Evolutionary conservation across 1,284 basidiomycete genomes (phyloP).

Genomic region (Hymenochaete sp.): DNA sequence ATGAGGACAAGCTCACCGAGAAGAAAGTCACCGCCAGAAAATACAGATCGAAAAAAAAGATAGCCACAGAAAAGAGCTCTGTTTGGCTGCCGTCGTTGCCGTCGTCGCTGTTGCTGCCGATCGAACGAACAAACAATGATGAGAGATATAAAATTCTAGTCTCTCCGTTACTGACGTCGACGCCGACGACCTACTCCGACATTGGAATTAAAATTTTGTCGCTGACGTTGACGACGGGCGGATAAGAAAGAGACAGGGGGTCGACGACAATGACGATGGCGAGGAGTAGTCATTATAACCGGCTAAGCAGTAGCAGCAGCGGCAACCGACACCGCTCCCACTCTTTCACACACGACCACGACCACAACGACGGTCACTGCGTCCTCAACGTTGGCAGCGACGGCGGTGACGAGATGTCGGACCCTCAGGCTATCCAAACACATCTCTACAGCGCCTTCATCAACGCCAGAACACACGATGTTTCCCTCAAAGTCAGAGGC

Average conservation of each 20-base stretch:
- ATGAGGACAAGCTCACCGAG: not conserved
- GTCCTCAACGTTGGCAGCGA: constrained; percentile 6
- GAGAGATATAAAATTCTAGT: no score
- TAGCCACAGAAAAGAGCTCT: not conserved
- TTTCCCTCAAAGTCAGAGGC: constrained; percentile 60
- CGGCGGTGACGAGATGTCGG: constrained; percentile 5
- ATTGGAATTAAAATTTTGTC: no score
- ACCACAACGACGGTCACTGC: no score
- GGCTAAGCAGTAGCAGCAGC: not conserved
- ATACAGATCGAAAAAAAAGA: not conserved
- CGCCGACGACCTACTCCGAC: no score
- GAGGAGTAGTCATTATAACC: not conserved
- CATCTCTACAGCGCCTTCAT: constrained; percentile 74
- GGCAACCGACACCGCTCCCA: not conserved
- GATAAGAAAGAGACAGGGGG: not conserved
- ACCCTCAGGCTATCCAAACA: constrained; percentile 40
- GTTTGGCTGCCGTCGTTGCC: not conserved
- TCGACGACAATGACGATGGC: not conserved
- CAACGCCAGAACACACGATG: constrained; percentile 64
- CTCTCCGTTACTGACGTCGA: no score
- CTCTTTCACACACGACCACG: not conserved
- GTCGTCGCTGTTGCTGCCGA: not conserved
- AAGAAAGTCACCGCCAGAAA: not conserved
- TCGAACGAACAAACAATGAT: no score
- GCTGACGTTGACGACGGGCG: not conserved